Conservation (phyloP, 2,329 filamentous ascomycete genomes). For the Periconia sp. region DNA sequence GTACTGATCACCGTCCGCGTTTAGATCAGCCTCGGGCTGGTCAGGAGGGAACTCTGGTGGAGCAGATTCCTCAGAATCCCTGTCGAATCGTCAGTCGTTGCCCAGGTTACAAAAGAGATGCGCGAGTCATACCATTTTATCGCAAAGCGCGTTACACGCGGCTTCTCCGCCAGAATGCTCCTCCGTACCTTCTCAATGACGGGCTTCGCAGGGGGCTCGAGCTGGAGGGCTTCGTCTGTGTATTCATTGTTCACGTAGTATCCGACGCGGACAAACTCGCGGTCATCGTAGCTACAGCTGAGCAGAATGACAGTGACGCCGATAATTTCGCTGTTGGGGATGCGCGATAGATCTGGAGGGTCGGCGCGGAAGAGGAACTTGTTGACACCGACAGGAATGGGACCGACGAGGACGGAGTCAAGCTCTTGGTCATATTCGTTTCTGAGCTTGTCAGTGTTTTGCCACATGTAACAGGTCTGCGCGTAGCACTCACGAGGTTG, state of each 20-base stretch:
- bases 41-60: constrained; percentile 96
- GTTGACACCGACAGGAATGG: constrained; percentile 97
- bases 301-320: constrained; percentile 97
- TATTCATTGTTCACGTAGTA: constrained; percentile 99
- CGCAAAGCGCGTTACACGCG: constrained; percentile 93
- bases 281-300: constrained; percentile 93
- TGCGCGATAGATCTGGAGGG: constrained; percentile 85
- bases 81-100: constrained; percentile 48
- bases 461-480: constrained; percentile 13
- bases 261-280: constrained; percentile 96
- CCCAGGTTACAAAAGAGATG: constrained; percentile 5
- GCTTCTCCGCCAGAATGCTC: constrained; percentile 96
- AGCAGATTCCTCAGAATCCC: constrained; percentile 97
- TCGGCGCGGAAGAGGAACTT: constrained; percentile 99
- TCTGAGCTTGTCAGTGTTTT: constrained; percentile 52
- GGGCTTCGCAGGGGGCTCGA: constrained; percentile 89
- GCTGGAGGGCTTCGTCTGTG: constrained; percentile 84
- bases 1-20: constrained; percentile 84
- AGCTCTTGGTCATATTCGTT: constrained; percentile 98
- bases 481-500: constrained; percentile 77
- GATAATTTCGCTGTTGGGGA: constrained; percentile 92
- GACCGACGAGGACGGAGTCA: constrained; percentile 92
- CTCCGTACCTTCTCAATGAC: constrained; percentile 90
- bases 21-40: constrained; percentile 91
- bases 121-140: constrained; percentile 85